phyloP scores from a whole-genome alignment of 2,329 filamentous ascomycete genomes.

The Ophiostoma piceae region DNA sequence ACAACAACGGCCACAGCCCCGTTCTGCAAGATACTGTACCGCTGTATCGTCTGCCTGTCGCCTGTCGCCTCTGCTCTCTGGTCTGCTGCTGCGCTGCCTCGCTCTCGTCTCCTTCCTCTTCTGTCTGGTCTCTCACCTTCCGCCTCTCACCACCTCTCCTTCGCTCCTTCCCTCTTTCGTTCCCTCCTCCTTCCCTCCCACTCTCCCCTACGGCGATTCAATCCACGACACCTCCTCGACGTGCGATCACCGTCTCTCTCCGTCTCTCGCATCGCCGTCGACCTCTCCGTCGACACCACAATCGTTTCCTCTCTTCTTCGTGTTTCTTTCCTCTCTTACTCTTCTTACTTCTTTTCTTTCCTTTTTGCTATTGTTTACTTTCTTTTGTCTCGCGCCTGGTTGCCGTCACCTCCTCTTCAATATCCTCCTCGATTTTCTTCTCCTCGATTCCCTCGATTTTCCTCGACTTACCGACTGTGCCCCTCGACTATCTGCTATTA shows the following conservation, averaged over 20 bases:
- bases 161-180: not conserved
- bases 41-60: not conserved
- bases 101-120: not conserved
- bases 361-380: constrained; percentile 11
- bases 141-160: not conserved
- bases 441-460: too few relatives aligned
- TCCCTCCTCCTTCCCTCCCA: not conserved
- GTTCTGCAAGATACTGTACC: not conserved
- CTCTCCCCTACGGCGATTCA: not conserved
- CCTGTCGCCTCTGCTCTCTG: not conserved
- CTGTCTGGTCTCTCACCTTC: not conserved
- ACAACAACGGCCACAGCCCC: constrained; percentile 3
- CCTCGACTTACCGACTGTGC: not conserved
- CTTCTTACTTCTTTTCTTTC: constrained; percentile 4
- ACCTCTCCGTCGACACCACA: constrained; percentile 3
- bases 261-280: not conserved
- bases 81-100: not conserved
- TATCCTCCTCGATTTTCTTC: not conserved
- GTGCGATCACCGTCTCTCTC: constrained; percentile 3
- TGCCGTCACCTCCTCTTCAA: constrained; percentile 13
- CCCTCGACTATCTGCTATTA: not conserved
- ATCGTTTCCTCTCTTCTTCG: not conserved
- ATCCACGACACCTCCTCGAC: not conserved
- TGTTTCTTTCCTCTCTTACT: not conserved
- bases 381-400: constrained; percentile 22